These are phyloP conservation scores for Calophaca sinica DNA, from an alignment of 306 rosid species.

Conservation along the genomic window DNA sequence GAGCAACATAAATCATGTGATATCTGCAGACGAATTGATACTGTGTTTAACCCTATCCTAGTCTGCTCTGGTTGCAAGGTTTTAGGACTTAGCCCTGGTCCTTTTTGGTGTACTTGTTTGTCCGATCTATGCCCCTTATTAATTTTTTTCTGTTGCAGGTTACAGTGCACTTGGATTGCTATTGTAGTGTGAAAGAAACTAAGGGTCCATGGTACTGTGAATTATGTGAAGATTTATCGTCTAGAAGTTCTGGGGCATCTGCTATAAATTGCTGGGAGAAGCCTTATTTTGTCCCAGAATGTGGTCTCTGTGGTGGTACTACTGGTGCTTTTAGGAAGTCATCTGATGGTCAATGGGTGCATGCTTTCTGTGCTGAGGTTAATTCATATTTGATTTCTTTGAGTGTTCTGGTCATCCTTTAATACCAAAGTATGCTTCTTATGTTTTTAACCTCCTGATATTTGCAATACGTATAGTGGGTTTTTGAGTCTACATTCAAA, in stretches of 20 bases:
- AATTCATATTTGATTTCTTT: conserved; percentile 8
- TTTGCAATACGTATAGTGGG: conserved; percentile 67
- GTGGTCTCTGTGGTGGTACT: conserved; percentile 91
- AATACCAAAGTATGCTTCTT: conserved; percentile 1
- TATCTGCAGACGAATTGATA: conserved; percentile 87
- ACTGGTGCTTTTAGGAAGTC: conserved; percentile 95
- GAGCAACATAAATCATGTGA: conserved; percentile 89
- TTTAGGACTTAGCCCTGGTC: conserved; percentile 27
- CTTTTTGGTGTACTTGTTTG: conserved; percentile 18
- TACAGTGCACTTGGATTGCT: conserved; percentile 93
- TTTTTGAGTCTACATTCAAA: conserved; percentile 81
- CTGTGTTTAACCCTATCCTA: conserved; percentile 78
- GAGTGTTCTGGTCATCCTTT: conserved; percentile 6
- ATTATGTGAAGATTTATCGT: conserved; percentile 77
- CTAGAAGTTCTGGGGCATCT: conserved; percentile 61
- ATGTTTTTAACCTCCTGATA: conserved; percentile 23
- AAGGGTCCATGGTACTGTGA: conserved; percentile 98
- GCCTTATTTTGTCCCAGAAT: conserved; percentile 74
- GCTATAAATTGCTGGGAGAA: conserved; percentile 86
- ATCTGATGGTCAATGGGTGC: conserved; percentile 95
- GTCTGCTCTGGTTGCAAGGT: conserved; percentile 98
- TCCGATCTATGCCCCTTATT: conserved; percentile 37
- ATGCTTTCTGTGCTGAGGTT: conserved; percentile 99
- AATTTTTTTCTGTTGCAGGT: conserved; percentile 61
- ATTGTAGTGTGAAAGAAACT: conserved; percentile 78